These are phyloP conservation scores for Atalantia buxifolia DNA, from an alignment of 345 rosid species.

Conservation along the genomic window DNA sequence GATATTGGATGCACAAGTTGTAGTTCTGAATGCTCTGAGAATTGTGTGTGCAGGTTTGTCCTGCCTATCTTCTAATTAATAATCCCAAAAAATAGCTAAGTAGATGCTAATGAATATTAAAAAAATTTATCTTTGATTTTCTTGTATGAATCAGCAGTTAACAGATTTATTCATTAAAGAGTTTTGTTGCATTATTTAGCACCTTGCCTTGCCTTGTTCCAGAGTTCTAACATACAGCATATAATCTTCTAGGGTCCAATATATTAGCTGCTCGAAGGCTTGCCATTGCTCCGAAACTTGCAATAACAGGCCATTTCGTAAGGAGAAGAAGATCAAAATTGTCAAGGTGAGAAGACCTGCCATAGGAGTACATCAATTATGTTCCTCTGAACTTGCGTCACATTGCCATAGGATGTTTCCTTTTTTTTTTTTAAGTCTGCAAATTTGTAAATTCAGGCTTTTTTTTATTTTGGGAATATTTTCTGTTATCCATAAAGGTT, in stretches of 20 bases:
- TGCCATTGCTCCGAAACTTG: slow-evolving; percentile 82
- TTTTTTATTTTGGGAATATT: not conserved
- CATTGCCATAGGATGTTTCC: not conserved
- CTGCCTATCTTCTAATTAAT: not conserved
- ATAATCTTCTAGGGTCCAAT: slow-evolving; percentile 59
- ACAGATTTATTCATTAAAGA: not conserved
- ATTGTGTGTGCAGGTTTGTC: slow-evolving; percentile 87
- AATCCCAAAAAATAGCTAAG: not conserved
- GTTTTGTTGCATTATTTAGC: not conserved
- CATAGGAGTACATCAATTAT: not conserved
- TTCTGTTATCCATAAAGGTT: slow-evolving; percentile 13
- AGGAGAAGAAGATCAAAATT: slow-evolving; percentile 76
- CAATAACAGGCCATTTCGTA: slow-evolving; percentile 82
- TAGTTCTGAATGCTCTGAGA: slow-evolving; percentile 61
- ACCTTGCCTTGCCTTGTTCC: slow-evolving; percentile 1
- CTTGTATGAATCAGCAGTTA: not conserved
- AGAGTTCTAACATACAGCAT: slow-evolving; percentile 3
- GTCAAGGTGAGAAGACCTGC: slow-evolving; percentile 54
- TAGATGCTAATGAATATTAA: not conserved
- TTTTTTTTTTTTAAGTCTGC: not conserved
- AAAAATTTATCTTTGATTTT: not conserved
- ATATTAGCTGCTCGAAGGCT: slow-evolving; percentile 86
- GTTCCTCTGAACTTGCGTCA: not conserved
- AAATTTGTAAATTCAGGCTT: not conserved
- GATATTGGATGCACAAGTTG: slow-evolving; percentile 88